Conservation (phyloP, 192 early-diverging fungal genomes). For the Umbelopsis sp. region DNA sequence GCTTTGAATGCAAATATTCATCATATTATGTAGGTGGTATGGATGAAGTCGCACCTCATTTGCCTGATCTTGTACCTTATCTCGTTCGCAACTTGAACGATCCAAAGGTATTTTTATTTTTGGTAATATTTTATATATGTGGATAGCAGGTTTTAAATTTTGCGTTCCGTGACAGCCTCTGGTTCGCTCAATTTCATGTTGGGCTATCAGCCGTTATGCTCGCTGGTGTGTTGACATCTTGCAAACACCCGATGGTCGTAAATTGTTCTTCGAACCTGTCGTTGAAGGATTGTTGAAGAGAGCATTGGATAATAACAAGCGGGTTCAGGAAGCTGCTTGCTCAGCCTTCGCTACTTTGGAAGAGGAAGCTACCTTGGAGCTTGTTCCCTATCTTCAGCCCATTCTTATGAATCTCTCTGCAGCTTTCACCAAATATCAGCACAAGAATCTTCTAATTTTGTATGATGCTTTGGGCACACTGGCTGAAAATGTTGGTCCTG, state of each 20-base stretch:
- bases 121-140: no score
- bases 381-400: slow-evolving; percentile 87
- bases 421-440: slow-evolving; percentile 92
- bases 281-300: slow-evolving; percentile 74
- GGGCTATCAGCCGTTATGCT: slow-evolving; percentile 92
- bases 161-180: slow-evolving; percentile 61
- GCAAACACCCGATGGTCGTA: slow-evolving; percentile 33
- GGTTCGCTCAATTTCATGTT: slow-evolving; percentile 97
- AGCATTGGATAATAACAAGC: slow-evolving; percentile 95
- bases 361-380: slow-evolving; percentile 81
- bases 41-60: slow-evolving; percentile 85
- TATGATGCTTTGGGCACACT: slow-evolving; percentile 99
- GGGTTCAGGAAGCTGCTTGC: slow-evolving; percentile 98
- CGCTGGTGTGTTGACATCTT: slow-evolving; percentile 33
- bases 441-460: slow-evolving; percentile 93
- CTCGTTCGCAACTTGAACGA: slow-evolving; percentile 81
- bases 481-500: slow-evolving; percentile 86
- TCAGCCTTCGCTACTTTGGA: slow-evolving; percentile 95
- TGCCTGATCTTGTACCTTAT: slow-evolving; percentile 86
- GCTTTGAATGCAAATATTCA: background rate
- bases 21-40: slow-evolving; percentile 62
- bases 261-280: slow-evolving; percentile 83
- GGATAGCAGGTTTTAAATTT: background rate
- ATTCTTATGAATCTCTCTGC: slow-evolving; percentile 82
- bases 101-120: slow-evolving; percentile 56